Base-by-base conservation (phyloP, 2,329 filamentous ascomycete genomes). In the Triangularia setosa region DNA sequence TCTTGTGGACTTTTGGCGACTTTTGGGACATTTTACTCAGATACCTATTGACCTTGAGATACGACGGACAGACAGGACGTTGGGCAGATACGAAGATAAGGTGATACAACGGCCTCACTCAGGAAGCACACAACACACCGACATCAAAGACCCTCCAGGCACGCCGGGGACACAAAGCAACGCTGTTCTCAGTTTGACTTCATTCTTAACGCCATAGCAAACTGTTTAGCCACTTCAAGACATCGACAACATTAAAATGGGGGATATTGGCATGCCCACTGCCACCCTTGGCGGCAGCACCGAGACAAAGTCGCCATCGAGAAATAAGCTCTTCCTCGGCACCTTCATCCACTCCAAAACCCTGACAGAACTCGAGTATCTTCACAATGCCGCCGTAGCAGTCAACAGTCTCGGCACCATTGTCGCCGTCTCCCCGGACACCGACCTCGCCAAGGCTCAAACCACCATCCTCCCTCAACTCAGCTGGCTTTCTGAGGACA, bases 261-360 rank as follows among this genome's bases (percentile, higher is more conserved):
- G 52, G 23, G 24, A 27, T 21, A 55, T 55, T 23, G 52, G 52
- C 23, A 7, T 55, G 16, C 11, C 52, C 5, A 24, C 24, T 12
- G 18, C 21, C 11, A 21, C 12, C 11, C 3, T 27, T 12, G n/a
- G 24, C 52, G 12, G 44, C 44, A 52, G 8, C n/a, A 24, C 44
- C 11, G 52, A 18, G 14, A 25, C 16, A 40, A 16, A n/a, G 35
- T 16, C 52, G 30, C 25, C 44, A 44, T 48, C 65, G 58, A 68
- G 72, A 63, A 79, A 80, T 58, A 77, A 83, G 70, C 70, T 86
- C 21, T 83, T 85, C 68, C 71, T 82, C 40, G 85, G 85, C 64
- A 82, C 80, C 0, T 87, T 87, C 69, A 76, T 87, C 63, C 83
- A 86, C 73, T 80, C 80, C 73, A 81, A 78, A 67, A 76, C 73